Conservation (phyloP, 2,329 filamentous ascomycete species). For the Scolecobasidium constrictum region DNA sequence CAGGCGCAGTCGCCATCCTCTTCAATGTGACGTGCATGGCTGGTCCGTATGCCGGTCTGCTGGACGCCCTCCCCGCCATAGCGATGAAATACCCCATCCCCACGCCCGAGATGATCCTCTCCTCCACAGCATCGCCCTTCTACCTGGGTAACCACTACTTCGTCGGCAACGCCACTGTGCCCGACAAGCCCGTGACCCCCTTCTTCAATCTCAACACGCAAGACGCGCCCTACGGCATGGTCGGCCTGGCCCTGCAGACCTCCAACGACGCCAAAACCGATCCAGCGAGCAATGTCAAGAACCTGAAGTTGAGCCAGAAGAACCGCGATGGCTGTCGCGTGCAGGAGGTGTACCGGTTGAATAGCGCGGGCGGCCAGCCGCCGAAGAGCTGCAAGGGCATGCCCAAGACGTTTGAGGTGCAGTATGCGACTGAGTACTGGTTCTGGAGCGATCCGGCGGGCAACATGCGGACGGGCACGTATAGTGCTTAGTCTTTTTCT, state of each 20-base stretch:
- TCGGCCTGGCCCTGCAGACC: slow-evolving; percentile 53
- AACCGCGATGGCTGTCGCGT: slow-evolving; percentile 42
- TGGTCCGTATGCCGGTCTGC: slow-evolving; percentile 54
- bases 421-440: slow-evolving; percentile 78
- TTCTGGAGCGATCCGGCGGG: slow-evolving; percentile 27
- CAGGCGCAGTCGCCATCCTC: slow-evolving; percentile 71
- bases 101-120: slow-evolving; percentile 27
- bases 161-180: slow-evolving; percentile 42
- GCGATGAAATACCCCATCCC: slow-evolving; percentile 56
- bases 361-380: slow-evolving; percentile 70
- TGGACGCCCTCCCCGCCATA: slow-evolving; percentile 53
- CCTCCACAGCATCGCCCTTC: slow-evolving; percentile 48
- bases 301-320: slow-evolving; percentile 58
- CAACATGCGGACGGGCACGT: not conserved
- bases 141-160: slow-evolving; percentile 79
- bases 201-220: slow-evolving; percentile 67
- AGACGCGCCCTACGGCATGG: slow-evolving; percentile 42
- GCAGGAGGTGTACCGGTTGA: slow-evolving; percentile 69
- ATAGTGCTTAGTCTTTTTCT: not conserved
- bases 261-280: slow-evolving; percentile 54
- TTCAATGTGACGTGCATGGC: slow-evolving; percentile 81
- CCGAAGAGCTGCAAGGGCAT: slow-evolving; percentile 62
- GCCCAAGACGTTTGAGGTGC: slow-evolving; percentile 53
- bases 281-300: slow-evolving; percentile 58
- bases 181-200: too few species aligned